These are phyloP conservation scores for Rehmannia glutinosa DNA, from an alignment of 257 asterid genomes.

Conservation along the genomic window DNA sequence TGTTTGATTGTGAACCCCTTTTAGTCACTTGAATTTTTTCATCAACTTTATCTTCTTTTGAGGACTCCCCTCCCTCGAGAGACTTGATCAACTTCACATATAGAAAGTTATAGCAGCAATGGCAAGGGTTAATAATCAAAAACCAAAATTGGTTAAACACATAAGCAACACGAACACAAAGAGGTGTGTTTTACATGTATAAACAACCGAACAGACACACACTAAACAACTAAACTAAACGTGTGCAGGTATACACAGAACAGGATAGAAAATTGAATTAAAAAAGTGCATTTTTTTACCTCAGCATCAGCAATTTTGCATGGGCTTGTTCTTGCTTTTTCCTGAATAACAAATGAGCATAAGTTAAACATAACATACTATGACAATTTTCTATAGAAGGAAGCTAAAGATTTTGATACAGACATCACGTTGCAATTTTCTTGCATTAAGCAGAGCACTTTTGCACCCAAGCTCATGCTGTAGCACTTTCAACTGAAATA, in stretches of 20 bases:
- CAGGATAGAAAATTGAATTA: background rate
- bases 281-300: slow-evolving; percentile 36
- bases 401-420: slow-evolving; percentile 9
- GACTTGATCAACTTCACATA: slow-evolving; percentile 13
- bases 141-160: background rate
- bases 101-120: slow-evolving; percentile 10
- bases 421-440: slow-evolving; percentile 43
- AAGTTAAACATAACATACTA: background rate
- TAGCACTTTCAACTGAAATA: slow-evolving; percentile 51
- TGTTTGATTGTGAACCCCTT: slow-evolving; percentile 26
- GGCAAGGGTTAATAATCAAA: background rate
- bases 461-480: slow-evolving; percentile 70
- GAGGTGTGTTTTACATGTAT: background rate
- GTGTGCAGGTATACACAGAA: background rate
- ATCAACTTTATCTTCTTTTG: slow-evolving; percentile 23
- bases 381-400: background rate
- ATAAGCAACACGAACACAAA: too few species aligned
- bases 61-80: slow-evolving; percentile 18
- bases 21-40: slow-evolving; percentile 26
- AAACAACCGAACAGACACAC: background rate
- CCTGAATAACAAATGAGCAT: slow-evolving; percentile 30
- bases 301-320: slow-evolving; percentile 26
- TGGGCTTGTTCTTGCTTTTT: slow-evolving; percentile 8
- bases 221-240: too few species aligned
- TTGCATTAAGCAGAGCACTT: slow-evolving; percentile 49